Conservation (phyloP, 148 eudicot genomes). For the Cornus florida region DNA sequence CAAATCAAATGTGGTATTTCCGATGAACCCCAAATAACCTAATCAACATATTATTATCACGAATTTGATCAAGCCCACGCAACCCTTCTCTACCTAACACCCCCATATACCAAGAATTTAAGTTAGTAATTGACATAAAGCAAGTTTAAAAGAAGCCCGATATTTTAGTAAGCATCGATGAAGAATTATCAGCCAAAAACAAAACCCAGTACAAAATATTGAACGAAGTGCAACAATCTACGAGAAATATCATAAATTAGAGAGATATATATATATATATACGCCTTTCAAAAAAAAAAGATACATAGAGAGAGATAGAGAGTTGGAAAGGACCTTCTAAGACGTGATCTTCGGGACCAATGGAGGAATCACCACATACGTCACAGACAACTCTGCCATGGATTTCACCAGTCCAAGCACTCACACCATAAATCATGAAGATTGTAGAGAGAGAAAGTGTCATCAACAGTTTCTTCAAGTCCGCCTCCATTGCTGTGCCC, state of each 20-base stretch:
- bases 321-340: slow-evolving; percentile 44
- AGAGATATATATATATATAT: background rate
- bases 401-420: slow-evolving; percentile 91
- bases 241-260: background rate
- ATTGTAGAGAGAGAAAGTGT: slow-evolving; percentile 7
- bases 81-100: too few species aligned
- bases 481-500: slow-evolving; percentile 14
- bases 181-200: background rate
- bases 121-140: background rate
- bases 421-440: slow-evolving; percentile 11
- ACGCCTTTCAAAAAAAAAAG: too few species aligned
- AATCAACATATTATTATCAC: background rate
- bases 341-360: slow-evolving; percentile 95
- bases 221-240: background rate
- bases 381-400: slow-evolving; percentile 93
- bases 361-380: slow-evolving; percentile 86
- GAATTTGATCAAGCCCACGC: background rate
- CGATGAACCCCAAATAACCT: too few species aligned
- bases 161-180: background rate
- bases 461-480: background rate
- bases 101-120: background rate
- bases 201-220: background rate
- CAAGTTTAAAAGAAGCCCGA: background rate
- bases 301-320: background rate
- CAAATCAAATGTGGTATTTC: too few species aligned